These are phyloP conservation scores for Gracilaria gracilis DNA, from an alignment of 23 red algal genomes.

Conservation along the genomic window DNA sequence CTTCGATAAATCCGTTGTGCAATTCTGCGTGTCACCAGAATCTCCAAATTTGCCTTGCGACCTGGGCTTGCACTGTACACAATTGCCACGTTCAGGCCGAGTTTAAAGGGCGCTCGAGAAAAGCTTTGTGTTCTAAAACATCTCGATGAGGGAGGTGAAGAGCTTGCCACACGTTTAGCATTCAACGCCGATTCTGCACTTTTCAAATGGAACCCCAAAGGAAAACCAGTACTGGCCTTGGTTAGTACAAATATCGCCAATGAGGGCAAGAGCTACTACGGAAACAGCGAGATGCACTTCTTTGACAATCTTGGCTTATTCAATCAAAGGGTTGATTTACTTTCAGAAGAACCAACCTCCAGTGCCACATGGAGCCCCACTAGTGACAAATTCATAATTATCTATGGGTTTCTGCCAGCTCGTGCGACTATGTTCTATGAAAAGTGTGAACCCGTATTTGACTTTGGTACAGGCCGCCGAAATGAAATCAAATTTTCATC, in stretches of 20 bases:
- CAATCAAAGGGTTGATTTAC: constrained; percentile 66
- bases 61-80: constrained; percentile 71
- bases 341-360: constrained; percentile 84
- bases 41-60: constrained; percentile 79
- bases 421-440: constrained; percentile 95
- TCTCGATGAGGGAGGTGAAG: constrained; percentile 61
- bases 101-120: constrained; percentile 42
- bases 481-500: constrained; percentile 93
- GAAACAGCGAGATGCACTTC: constrained; percentile 87
- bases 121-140: constrained; percentile 66
- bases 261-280: constrained; percentile 94
- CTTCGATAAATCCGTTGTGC: constrained; percentile 61
- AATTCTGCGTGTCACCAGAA: constrained; percentile 65
- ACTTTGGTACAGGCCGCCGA: constrained; percentile 94
- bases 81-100: constrained; percentile 75
- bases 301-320: constrained; percentile 41
- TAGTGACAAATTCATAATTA: constrained; percentile 85
- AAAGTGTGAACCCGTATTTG: constrained; percentile 91
- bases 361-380: constrained; percentile 87
- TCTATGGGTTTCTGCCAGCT: constrained; percentile 93
- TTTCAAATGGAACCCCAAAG: constrained; percentile 91
- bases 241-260: constrained; percentile 87
- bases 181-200: constrained; percentile 82
- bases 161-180: constrained; percentile 64
- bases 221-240: constrained; percentile 57